phyloP scores from a whole-genome alignment of 1,284 basidiomycete genomes.

The Austroboletus novae-zelandiae region DNA sequence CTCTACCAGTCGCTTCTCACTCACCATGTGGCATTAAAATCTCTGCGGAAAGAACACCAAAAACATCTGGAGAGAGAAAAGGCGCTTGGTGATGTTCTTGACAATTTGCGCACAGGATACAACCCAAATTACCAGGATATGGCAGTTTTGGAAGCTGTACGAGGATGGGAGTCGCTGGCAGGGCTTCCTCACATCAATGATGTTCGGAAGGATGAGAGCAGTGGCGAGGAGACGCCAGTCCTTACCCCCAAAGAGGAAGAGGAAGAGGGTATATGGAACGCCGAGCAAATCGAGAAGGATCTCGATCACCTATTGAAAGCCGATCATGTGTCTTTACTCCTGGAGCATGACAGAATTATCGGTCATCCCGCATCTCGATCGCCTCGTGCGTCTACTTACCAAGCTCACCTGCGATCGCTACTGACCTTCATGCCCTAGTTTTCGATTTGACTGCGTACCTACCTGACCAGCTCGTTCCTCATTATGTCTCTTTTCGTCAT shows the following conservation, averaged over 20 bases:
- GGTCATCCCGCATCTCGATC: constrained; percentile 46
- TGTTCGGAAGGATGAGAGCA: constrained; percentile 43
- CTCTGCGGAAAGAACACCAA: constrained; percentile 70
- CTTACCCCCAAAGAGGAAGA: constrained; percentile 24
- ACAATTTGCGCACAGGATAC: constrained; percentile 80
- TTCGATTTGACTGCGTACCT: constrained; percentile 84
- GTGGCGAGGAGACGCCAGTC: constrained; percentile 20
- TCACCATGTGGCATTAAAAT: constrained; percentile 75
- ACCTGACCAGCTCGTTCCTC: constrained; percentile 77
- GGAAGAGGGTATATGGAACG: constrained; percentile 50
- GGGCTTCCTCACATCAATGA: constrained; percentile 70
- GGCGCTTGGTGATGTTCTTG: constrained; percentile 82
- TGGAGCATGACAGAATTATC: constrained; percentile 72
- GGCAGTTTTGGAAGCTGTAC: constrained; percentile 95
- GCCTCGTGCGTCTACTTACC: constrained; percentile 45
- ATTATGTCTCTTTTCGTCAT: constrained; percentile 73
- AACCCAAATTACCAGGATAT: constrained; percentile 99
- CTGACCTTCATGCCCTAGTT: constrained; percentile 46
- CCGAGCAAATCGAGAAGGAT: constrained; percentile 54
- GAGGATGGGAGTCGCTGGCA: constrained; percentile 87
- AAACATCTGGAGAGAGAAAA: constrained; percentile 74
- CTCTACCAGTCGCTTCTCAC: constrained; percentile 75
- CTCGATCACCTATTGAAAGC: constrained; percentile 65
- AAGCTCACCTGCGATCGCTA: neutral
- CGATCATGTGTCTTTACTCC: constrained; percentile 72